Percentiles rank a stretch among this genome's conserved stretches.
phyloP scores from a whole-genome alignment of 257 asterid species.

The Gynochthodes officinalis region DNA sequence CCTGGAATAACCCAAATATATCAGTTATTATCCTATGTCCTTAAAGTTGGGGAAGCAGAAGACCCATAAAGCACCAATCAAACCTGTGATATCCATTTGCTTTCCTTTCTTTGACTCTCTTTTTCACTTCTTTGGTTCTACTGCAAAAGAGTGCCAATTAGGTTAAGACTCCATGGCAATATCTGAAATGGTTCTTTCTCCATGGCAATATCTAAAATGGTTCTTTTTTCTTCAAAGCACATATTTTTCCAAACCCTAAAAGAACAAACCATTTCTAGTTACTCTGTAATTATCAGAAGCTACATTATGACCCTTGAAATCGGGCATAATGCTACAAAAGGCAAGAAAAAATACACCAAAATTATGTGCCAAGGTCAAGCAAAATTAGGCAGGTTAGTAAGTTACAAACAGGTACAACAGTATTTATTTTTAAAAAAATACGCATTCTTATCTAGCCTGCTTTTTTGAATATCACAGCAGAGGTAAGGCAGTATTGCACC shows the following conservation, averaged over 20 bases:
- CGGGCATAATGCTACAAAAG: not conserved
- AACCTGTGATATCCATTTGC: constrained; percentile 6
- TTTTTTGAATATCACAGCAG: not conserved
- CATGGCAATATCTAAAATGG: not conserved
- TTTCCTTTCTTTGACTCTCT: constrained; percentile 9
- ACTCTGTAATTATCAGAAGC: not conserved
- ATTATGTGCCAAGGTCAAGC: not conserved
- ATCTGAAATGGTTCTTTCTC: too few relatives aligned
- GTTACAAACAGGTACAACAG: not conserved
- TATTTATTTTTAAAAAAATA: too few relatives aligned
- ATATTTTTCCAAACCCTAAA: not conserved
- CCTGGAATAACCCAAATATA: constrained; percentile 35
- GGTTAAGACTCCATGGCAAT: not conserved
- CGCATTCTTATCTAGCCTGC: not conserved
- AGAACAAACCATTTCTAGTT: not conserved
- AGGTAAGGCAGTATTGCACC: not conserved
- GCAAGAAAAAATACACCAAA: not conserved
- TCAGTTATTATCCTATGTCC: not conserved
- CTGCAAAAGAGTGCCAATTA: constrained; percentile 1
- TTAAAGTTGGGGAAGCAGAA: not conserved
- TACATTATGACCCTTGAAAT: not conserved
- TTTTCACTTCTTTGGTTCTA: constrained; percentile 1
- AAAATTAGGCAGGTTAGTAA: not conserved
- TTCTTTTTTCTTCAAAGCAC: not conserved
- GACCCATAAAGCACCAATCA: not conserved